Evolutionary conservation across 345 rosid species (phyloP).

Genomic region (Rhizophora apiculata): DNA sequence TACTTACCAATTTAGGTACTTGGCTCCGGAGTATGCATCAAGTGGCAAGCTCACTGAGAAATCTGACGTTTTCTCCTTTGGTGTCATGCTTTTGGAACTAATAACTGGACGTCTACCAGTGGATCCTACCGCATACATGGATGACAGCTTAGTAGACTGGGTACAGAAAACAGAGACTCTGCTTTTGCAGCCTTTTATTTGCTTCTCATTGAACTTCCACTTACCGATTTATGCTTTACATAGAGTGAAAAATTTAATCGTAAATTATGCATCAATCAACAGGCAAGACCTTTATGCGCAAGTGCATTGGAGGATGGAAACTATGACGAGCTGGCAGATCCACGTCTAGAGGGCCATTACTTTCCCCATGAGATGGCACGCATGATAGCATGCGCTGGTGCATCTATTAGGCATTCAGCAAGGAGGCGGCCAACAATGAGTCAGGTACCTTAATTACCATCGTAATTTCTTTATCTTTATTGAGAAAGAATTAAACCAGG

Average conservation of each 20-base stretch:
- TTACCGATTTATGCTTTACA: too few relatives aligned
- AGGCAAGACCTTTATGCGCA: constrained; percentile 71
- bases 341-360: constrained; percentile 48
- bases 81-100: constrained; percentile 81
- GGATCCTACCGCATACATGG: constrained; percentile 53
- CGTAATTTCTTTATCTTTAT: neutral
- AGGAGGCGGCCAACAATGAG: constrained; percentile 80
- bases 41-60: constrained; percentile 87
- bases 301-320: constrained; percentile 52
- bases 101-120: constrained; percentile 74
- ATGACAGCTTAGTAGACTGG: constrained; percentile 91
- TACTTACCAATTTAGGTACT: neutral
- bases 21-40: constrained; percentile 39
- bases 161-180: constrained; percentile 23
- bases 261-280: constrained; percentile 14
- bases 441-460: constrained; percentile 42
- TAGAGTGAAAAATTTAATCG: neutral
- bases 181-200: neutral
- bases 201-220: neutral
- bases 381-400: constrained; percentile 77
- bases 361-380: constrained; percentile 59
- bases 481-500: too few relatives aligned
- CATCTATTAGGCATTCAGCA: constrained; percentile 67
- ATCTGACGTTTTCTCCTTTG: constrained; percentile 88
- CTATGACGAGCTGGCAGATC: constrained; percentile 55